These are phyloP conservation scores for Populus pruinosa DNA, from an alignment of 345 rosid genomes.

Conservation along the genomic window DNA sequence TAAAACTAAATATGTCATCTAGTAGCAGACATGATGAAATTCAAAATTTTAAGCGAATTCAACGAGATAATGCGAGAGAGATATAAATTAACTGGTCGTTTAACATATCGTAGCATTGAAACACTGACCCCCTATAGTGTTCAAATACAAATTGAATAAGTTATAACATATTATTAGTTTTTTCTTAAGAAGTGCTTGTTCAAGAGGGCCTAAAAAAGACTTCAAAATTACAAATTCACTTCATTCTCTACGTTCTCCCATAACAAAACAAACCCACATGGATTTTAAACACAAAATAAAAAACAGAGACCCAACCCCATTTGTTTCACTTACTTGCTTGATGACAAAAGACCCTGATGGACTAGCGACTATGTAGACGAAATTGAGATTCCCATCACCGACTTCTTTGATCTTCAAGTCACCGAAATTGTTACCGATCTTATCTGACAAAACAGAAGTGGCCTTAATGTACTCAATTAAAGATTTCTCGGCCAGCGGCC, in stretches of 20 bases:
- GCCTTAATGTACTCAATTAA: conserved; percentile 70
- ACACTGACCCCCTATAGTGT: not conserved
- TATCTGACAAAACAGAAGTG: conserved; percentile 68
- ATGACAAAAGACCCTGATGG: conserved; percentile 70
- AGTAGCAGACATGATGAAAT: not conserved
- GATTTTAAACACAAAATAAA: not conserved
- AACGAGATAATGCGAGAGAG: not conserved
- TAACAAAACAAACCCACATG: not conserved
- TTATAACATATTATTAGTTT: not conserved
- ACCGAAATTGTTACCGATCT: conserved; percentile 50
- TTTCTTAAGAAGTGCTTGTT: not conserved
- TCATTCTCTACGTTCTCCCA: not conserved
- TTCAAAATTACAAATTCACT: not conserved
- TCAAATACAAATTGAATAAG: not conserved
- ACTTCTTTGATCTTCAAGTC: conserved; percentile 75
- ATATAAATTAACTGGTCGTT: not conserved
- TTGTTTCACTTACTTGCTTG: conserved; percentile 60
- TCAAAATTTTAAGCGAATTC: not conserved
- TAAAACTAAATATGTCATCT: not conserved
- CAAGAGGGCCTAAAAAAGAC: not conserved
- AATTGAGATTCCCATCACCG: conserved; percentile 96
- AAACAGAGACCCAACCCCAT: not conserved
- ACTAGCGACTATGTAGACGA: conserved; percentile 67
- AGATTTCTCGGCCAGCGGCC: conserved; percentile 65
- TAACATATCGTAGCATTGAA: not conserved